Base-by-base conservation (phyloP, 257 asterid genomes). In the Fraxinus quadrangulata region DNA sequence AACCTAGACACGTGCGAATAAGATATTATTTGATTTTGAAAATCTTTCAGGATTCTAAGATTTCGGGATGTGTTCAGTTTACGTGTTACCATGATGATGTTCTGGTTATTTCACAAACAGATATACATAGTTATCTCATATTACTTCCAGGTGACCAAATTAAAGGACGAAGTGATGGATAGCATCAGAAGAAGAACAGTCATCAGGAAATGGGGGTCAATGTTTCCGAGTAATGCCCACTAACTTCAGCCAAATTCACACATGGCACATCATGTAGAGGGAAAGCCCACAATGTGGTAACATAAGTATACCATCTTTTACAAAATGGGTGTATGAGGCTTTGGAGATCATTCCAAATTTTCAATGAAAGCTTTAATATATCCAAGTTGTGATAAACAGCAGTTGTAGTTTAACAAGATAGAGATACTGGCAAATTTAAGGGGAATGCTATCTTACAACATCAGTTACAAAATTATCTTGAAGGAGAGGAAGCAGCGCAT, bases 401-500 rank as follows among this genome's bases (percentile, higher is more conserved):
- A 63, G 6, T 24, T 63, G 34, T 24, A 63, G 69, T 26, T 24
- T 24, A 26, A 81, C 9, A 33, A 13, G 24, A 69, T n/a, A 59
- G 37, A 45, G 54, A 36, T 47, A 74, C 30, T 1, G 26, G 54
- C 45, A 73, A 24, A 21, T 75, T 7, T 54, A 51, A 68, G 39
- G 9, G 74, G 70, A 45, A 12, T 9, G 51, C 49, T 31, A 81
- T 37, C 99, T 84, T 86, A 92, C 99, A 88, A 94, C 97, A 54
- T 86, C 98, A 39, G 97, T 95, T 6, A 87, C 87, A 4, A 78
- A 86, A 80, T 79, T 61, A 82, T 93, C 94, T 84, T 88, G 90
- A 26, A 95, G 92, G 73, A 95, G 86, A 67, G 99, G 98, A 86
- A 95, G 92, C 85, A 92, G 54, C 1, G 94, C 98, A 33, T 95